Base-by-base conservation (phyloP, 1,284 basidiomycete genomes). In the Cryptococcus maquisensis region DNA sequence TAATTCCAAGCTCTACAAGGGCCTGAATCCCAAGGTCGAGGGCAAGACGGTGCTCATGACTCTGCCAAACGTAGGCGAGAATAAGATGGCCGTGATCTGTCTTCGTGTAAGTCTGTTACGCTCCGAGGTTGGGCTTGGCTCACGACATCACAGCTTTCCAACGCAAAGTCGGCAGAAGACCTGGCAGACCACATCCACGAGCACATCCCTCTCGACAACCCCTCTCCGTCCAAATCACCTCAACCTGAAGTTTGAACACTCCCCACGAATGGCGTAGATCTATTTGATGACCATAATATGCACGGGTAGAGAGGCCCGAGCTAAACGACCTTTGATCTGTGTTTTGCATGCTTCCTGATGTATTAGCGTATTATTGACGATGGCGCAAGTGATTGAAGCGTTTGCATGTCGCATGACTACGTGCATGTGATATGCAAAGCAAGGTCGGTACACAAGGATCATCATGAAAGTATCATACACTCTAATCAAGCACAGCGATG, bases 1-100 rank as follows among this genome's bases (percentile, higher is more conserved):
- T 51, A 97, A 97, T 67, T 84, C 88, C 39, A 82, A 85, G 36
- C 79, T 97, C 46, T 96, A 95, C 80, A 79, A 81, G 60, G 91
- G 91, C 20, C 92, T 95, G 88, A 81, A 81, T 49, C 88, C 86
- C 73, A 80, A 81, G 59, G 72, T 74, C 43, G 88, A 66, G 84
- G 88, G 54, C 84, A 91, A 76, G 88, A 90, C 89, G 74, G 73
- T 93, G 62, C 80, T 87, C 51, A 86, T 90, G 73, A 87, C 85
- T 63, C 83, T 84, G 24, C 84, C 90, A 50, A 86, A 90, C 66
- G 78, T 80, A 47, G 82, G 82, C n/a, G 36, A 48, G 36, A 36
- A 38, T 12, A 72, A 71, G 42, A 81, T 84, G 15, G 80, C 80
- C 13, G 85, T 89, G 62, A 86, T 90, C 65, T 90, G 89, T 68